Evolutionary conservation across 148 eudicot genomes (phyloP).

Genomic region (Fagopyrum tataricum): DNA sequence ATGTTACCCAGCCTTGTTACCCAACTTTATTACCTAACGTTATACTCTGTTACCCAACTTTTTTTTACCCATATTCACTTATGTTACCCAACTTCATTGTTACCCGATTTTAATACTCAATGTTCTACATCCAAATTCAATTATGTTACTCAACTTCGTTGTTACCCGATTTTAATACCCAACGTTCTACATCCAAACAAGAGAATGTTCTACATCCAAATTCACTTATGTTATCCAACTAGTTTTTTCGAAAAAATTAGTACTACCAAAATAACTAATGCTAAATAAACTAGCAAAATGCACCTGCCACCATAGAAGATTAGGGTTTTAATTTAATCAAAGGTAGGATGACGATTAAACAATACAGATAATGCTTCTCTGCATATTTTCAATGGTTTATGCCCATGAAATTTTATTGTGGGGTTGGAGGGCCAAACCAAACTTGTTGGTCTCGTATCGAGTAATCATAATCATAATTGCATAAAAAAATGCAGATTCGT

Average conservation of each 20-base stretch:
- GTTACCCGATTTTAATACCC: too few relatives aligned
- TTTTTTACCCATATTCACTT: too few relatives aligned
- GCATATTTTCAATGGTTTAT: not conserved
- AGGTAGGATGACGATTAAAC: not conserved
- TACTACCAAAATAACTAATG: not conserved
- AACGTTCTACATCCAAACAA: too few relatives aligned
- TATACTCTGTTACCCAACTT: too few relatives aligned
- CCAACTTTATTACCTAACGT: too few relatives aligned
- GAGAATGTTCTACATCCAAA: too few relatives aligned
- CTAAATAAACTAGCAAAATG: not conserved
- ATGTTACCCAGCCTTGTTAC: too few relatives aligned
- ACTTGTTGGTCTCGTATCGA: conserved; percentile 4
- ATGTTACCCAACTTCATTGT: too few relatives aligned
- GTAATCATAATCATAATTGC: not conserved
- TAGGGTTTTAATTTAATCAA: not conserved
- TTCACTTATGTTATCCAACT: too few relatives aligned
- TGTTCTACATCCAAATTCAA: too few relatives aligned
- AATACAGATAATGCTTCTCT: not conserved
- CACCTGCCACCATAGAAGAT: not conserved
- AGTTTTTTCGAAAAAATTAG: conserved; percentile 2
- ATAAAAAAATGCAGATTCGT: not conserved
- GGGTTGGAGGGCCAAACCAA: conserved; percentile 6
- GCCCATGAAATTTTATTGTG: not conserved
- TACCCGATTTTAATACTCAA: too few relatives aligned
- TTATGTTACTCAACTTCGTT: too few relatives aligned